Percentiles rank a stretch among this genome's conserved stretches.
phyloP scores from a whole-genome alignment of 2,329 filamentous ascomycete species.

The Microsporum audouinii region DNA sequence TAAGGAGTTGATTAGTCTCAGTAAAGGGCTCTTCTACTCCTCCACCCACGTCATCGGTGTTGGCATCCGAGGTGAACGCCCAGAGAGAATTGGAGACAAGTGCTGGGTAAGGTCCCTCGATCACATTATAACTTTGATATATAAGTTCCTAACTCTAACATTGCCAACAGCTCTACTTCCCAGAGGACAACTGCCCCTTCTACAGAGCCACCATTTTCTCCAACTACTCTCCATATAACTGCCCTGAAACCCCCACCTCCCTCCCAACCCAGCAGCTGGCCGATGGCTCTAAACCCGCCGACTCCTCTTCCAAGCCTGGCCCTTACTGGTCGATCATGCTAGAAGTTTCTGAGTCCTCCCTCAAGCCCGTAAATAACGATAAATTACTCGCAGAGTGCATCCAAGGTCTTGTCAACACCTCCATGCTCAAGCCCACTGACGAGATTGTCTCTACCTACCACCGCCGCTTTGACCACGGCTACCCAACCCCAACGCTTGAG shows the following conservation, averaged over 20 bases:
- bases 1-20: slow-evolving; percentile 67
- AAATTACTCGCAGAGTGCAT: slow-evolving; percentile 85
- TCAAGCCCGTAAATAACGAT: slow-evolving; percentile 85
- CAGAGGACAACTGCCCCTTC: slow-evolving; percentile 96
- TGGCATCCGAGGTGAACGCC: slow-evolving; percentile 79
- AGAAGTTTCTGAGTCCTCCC: slow-evolving; percentile 86
- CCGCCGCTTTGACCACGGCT: slow-evolving; percentile 95
- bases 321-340: slow-evolving; percentile 99
- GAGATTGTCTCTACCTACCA: slow-evolving; percentile 98
- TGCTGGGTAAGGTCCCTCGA: slow-evolving; percentile 61
- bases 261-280: slow-evolving; percentile 77
- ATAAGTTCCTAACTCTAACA: background rate
- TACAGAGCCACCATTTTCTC: slow-evolving; percentile 99
- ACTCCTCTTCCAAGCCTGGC: slow-evolving; percentile 58
- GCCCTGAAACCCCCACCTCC: slow-evolving; percentile 71
- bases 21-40: slow-evolving; percentile 91
- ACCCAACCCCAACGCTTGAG: slow-evolving; percentile 89
- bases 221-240: slow-evolving; percentile 99
- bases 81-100: slow-evolving; percentile 96
- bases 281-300: slow-evolving; percentile 68
- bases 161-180: slow-evolving; percentile 70
- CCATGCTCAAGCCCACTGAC: slow-evolving; percentile 82
- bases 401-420: slow-evolving; percentile 92
- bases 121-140: background rate
- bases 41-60: slow-evolving; percentile 96